Evolutionary conservation across 768 basidiomycete genomes (phyloP), one percentile per base, ranked within the genome.

Genomic region (Amanita rimosa): DNA sequence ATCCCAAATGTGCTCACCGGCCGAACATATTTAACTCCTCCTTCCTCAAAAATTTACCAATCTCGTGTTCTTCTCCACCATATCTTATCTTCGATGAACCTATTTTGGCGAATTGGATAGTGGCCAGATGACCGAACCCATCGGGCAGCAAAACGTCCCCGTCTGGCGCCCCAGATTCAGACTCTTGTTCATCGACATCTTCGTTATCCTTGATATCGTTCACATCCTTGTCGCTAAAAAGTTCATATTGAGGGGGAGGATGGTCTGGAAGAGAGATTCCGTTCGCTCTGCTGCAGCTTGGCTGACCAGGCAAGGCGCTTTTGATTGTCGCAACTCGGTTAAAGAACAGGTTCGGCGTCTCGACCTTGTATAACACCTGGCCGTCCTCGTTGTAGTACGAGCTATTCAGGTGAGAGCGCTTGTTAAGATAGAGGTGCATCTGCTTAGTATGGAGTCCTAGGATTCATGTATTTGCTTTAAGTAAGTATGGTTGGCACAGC

Each of bases 401-500:
- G 13, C 55, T 47, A 37, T 59, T 50, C 40, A 53, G 57, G 6
- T 59, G 59, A 17, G 55, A 47, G 27, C 47, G 39, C 17, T 46
- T 53, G 11, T 56, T 58, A n/a, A 62, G 54, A 44, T 52, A 49
- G 29, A 62, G 58, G n/a, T 52, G 52, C 59, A 60, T 59, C 22
- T 10, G 11, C 24, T 29, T 8, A 17, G 27, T 26, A n/a, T 33
- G 26, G 19, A 19, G 17, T 11, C 9, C 38, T 24, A 2, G 31
- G 11, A 31, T 7, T 31, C 31, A 31, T 11, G 13, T 3, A 31
- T 13, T 13, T 13, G 13, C 11, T 31, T 31, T 31, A 31, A 31
- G 13, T 31, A 31, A 31, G 29, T 31, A 31, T 31, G 11, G 29
- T 11, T 31, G 29, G 29, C 7, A 31, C 29, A 31, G 10, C 29